A percentile compares a stretch with the other conserved stretches of the same genome.
These are phyloP conservation scores for Blechomonas ayalai DNA, from an alignment of 208 protist genomes.

Conservation along the genomic window DNA sequence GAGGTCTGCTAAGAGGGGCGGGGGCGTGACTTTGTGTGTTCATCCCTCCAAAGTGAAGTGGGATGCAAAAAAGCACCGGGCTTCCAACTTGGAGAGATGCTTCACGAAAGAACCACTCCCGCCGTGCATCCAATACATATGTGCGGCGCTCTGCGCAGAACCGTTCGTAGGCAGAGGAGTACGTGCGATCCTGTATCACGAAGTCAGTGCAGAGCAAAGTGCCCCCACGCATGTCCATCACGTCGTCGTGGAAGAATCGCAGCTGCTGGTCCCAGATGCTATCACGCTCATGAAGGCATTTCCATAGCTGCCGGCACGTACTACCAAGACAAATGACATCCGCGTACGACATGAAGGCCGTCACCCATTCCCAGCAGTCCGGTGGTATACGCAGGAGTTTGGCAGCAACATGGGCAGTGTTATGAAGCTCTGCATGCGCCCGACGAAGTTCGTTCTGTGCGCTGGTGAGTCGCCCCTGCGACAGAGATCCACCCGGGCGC, in stretches of 20 bases:
- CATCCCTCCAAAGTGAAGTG: constrained; percentile 20
- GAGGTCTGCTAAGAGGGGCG: constrained; percentile 4
- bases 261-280: constrained; percentile 68
- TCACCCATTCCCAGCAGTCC: constrained; percentile 36
- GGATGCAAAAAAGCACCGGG: constrained; percentile 44
- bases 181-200: constrained; percentile 1
- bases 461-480: too few species aligned
- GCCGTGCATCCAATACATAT: constrained; percentile 60
- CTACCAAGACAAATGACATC: constrained; percentile 38
- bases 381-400: too few species aligned
- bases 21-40: constrained; percentile 4
- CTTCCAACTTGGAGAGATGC: constrained; percentile 23
- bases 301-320: constrained; percentile 43
- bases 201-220: constrained; percentile 43
- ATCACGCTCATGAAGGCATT: constrained; percentile 29
- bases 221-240: constrained; percentile 38
- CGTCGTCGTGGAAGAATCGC: constrained; percentile 40
- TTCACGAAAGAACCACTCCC: constrained; percentile 68
- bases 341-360: constrained; percentile 25
- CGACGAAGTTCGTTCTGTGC: too few species aligned
- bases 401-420: too few species aligned
- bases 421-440: too few species aligned
- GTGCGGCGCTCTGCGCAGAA: constrained; percentile 54
- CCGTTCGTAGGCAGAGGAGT: constrained; percentile 38
- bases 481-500: too few species aligned